Percentiles rank a stretch among this genome's conserved stretches.
These are phyloP conservation scores for Ogataea trehaloabstinens DNA, from an alignment of 805 yeast species.

Conservation along the genomic window DNA sequence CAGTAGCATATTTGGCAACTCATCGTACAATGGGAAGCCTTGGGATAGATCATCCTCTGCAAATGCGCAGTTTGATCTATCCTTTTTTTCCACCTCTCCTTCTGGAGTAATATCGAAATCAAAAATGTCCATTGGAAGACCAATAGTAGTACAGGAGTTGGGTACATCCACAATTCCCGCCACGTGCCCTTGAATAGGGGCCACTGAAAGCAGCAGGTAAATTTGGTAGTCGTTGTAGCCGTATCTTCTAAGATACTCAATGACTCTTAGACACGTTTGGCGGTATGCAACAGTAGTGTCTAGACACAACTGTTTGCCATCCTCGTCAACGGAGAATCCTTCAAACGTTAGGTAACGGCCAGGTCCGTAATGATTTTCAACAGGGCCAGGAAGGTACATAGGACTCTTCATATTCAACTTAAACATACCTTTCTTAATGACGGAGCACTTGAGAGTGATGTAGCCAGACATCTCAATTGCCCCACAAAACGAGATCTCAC, in stretches of 20 bases:
- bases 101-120: constrained; percentile 47
- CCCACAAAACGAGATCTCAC: constrained; percentile 53
- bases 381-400: constrained; percentile 48
- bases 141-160: constrained; percentile 50
- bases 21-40: constrained; percentile 19
- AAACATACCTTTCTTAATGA: constrained; percentile 43
- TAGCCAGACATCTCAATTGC: constrained; percentile 53
- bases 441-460: constrained; percentile 40
- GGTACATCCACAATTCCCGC: constrained; percentile 55
- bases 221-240: constrained; percentile 54
- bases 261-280: constrained; percentile 47
- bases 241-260: constrained; percentile 47
- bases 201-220: constrained; percentile 42
- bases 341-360: constrained; percentile 49
- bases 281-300: constrained; percentile 51
- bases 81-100: constrained; percentile 26
- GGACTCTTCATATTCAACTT: constrained; percentile 42
- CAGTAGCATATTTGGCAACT: constrained; percentile 18
- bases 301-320: constrained; percentile 43
- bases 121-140: constrained; percentile 51
- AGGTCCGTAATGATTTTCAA: constrained; percentile 48
- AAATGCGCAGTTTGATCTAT: constrained; percentile 42
- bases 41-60: constrained; percentile 18
- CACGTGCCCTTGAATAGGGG: constrained; percentile 52
- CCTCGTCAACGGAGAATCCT: constrained; percentile 51